phyloP scores from a whole-genome alignment of 2,329 filamentous ascomycete species.

The Fusarium abutilonis region DNA sequence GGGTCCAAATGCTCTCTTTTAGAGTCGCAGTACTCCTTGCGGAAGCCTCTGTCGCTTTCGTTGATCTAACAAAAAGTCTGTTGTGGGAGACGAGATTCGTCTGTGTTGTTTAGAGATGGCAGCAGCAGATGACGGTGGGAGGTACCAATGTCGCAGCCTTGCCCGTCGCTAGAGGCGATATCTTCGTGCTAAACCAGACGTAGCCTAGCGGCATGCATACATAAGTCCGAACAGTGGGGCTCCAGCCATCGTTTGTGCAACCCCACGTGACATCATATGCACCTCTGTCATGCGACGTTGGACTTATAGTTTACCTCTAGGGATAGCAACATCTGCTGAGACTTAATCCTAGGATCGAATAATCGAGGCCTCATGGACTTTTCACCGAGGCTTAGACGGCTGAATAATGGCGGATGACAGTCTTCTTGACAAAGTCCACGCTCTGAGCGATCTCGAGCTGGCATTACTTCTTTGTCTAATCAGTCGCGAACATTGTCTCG shows the following conservation, averaged over 20 bases:
- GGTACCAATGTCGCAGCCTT: slow-evolving; percentile 46
- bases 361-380: slow-evolving; percentile 44
- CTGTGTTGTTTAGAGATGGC: slow-evolving; percentile 42
- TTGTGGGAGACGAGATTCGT: slow-evolving; percentile 11
- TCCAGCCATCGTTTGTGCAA: slow-evolving; percentile 30
- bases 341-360: not conserved
- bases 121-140: slow-evolving; percentile 39
- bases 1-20: slow-evolving; percentile 2
- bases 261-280: slow-evolving; percentile 47
- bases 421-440: slow-evolving; percentile 75
- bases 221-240: slow-evolving; percentile 33
- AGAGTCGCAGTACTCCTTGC: slow-evolving; percentile 1
- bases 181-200: slow-evolving; percentile 26
- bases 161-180: slow-evolving; percentile 43
- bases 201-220: slow-evolving; percentile 46
- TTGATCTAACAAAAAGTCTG: slow-evolving; percentile 14
- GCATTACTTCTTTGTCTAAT: slow-evolving; percentile 84
- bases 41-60: not conserved
- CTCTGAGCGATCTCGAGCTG: slow-evolving; percentile 87
- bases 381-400: slow-evolving; percentile 31
- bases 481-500: slow-evolving; percentile 85
- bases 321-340: slow-evolving; percentile 14
- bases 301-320: slow-evolving; percentile 7
- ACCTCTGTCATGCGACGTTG: slow-evolving; percentile 39
- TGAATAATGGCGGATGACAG: slow-evolving; percentile 67